Base-by-base conservation (phyloP, 768 basidiomycete species). In the Tylopilus plumbeoviolaceoides region DNA sequence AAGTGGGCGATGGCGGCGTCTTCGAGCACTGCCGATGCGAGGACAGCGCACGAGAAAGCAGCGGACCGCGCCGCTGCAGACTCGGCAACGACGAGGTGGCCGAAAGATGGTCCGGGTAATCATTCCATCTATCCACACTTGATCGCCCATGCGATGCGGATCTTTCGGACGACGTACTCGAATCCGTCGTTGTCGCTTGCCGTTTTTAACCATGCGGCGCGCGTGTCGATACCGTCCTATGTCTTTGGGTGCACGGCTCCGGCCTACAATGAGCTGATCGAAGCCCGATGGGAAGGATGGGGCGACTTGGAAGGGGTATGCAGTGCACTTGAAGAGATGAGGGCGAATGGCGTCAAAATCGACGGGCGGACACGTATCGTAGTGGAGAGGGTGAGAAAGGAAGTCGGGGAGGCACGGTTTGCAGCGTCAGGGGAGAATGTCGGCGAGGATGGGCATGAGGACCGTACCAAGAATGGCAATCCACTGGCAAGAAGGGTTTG, bases 201-300 rank as follows among this genome's bases (percentile, higher is more conserved):
- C 18, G 78, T 95, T 23, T 98, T 97, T 73, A 75, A 85, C 46
- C 79, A 93, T 66, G 89, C 91, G 0, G 81, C 84, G 38, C 78
- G 78, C 38, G 78, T 84, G 4, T 91, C 89, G 1, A 80, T 87
- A 45, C 76, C 84, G 5, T 91, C 88, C 5, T 98, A 91, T 67
- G 86, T 95, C 28, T 85, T 86, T 61, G 95, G 94, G 3, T 98
- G 95, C 69, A 87, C 90, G 10, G 89, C 93, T 0, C 78, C 78
- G 10, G 88, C 86, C 1, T 97, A 95, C 70, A 92, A 94, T 68
- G 91, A 95, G 65, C 77, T 94, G 18, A 80, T 98, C 25, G 75
- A 81, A 61, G 91, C 89, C n/a, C 82, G 82, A 18, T 98, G 95
- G 95, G 70, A 73, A 8, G 82, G 78, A 50, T 91, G 95, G 74